Evolutionary conservation across 352 stramenopile genomes (phyloP), one percentile per base, ranked within the genome.

Genomic region (Phytophthora pini): DNA sequence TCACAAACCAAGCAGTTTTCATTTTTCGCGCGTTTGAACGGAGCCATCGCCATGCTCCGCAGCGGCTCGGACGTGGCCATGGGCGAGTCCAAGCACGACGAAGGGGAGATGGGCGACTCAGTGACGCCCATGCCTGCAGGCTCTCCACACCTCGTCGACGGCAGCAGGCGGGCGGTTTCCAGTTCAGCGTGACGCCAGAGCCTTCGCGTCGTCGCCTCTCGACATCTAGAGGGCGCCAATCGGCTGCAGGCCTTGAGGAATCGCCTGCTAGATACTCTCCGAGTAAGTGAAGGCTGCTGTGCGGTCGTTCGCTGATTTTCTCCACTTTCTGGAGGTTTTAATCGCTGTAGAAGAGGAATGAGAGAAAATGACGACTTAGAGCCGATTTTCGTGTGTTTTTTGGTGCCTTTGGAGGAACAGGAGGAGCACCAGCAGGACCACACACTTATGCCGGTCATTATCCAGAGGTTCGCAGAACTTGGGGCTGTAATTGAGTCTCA

Each of bases 401-500:
- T 46, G 65, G 45, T 75, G 36, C 62, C 32, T 61, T 56, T 82
- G 57, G 81, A 90, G 80, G 74, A 89, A 89, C 81, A 94, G 83
- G 74, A 94, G 63, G 84, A 90, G 65, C 85, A 91, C 53, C 80
- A 88, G 31, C 67, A 77, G 22, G 87, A 92, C 29, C 80, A 92
- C 41, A 54, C 72, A 22, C 72, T 93, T 17, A 94, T 94, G 84
- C 84, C 84, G 15, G 74, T 76, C 9, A 94, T 94, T 61, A 90
- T 92, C 54, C 72, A 89, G 61, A 71, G 83, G 22, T 92, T 93
- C 53, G 76, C 82, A 8, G 84, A 94, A 54, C 71, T 94, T 9
- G 87, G 87, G 6, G 76, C 82, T 1, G 82, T 94, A 3, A 94
- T 94, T 60, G 84, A 94, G 77, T 91, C 82, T 15, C 87, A 94